Evolutionary conservation across 768 basidiomycete genomes (phyloP), one percentile per base, ranked within the genome.

Genomic region (Pulveroboletus sp.): DNA sequence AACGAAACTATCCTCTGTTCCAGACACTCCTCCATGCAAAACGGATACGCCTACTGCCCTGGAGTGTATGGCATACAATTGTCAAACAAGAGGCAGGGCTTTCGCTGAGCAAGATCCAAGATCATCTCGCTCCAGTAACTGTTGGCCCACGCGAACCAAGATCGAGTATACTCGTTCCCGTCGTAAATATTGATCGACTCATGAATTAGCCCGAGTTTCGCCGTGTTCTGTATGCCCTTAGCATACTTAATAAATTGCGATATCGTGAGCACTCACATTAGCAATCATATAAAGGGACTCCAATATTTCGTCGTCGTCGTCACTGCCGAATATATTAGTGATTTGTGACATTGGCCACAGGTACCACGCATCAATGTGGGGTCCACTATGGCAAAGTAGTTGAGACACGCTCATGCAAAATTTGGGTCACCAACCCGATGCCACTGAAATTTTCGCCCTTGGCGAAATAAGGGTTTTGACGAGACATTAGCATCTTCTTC

Each of bases 271-370:
- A 67, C 84, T 61, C 49, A 87, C 87, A 58, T 88, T 89, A 9
- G 76, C 82, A 51, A 90, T 78, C 53, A 73, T 69, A 51, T 86
- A 85, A 19, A 90, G 63, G 3, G 78, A 75, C 10, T 74, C 64
- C 51, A 82, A 38, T 37, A 90, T 90, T 55, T 87, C 87, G 16
- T 69, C 61, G 58, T 90, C 87, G 56, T 87, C 71, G 61, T 89
- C 81, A 9, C 84, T 84, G 3, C 87, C 84, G 61, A 81, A 89
- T 49, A 89, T 84, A 14, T 81, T 78, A 21, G 80, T 80, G 36
- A 90, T 80, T 45, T 82, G 84, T 20, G 87, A 85, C 88, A 90
- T 90, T 3, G 87, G 88, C 88, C 88, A 90, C 39, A 86, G 86
- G 62, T 86, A 74, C 78, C 79, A 84, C 10, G 78, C 76, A 59